Evolutionary conservation across 1,284 basidiomycete genomes (phyloP).

Genomic region (Ceratobasidium sp.): DNA sequence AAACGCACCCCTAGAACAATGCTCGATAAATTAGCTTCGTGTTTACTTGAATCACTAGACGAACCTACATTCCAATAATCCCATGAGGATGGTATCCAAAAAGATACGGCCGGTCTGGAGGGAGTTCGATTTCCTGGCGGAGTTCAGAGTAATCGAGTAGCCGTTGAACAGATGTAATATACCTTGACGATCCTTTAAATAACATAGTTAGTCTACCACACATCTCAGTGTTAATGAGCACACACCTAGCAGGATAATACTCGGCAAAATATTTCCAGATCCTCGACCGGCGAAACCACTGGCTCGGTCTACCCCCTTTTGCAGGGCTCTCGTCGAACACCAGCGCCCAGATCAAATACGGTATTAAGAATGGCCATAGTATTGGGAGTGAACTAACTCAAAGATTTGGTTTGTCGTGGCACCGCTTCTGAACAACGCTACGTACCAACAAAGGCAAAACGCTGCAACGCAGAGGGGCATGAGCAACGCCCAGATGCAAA

Average conservation of each 20-base stretch:
- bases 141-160: neutral
- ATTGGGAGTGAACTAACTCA: conserved; percentile 82
- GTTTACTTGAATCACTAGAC: neutral
- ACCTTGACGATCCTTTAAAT: conserved; percentile 70
- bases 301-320: conserved; percentile 63
- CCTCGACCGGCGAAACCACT: conserved; percentile 78
- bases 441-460: conserved; percentile 86
- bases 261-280: conserved; percentile 91
- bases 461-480: conserved; percentile 76
- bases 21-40: neutral
- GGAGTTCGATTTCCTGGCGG: conserved; percentile 83
- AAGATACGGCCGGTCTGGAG: conserved; percentile 90
- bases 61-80: conserved; percentile 89
- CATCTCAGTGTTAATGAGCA: conserved; percentile 52
- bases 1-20: conserved; percentile 81
- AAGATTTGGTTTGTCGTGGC: neutral
- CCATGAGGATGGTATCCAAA: conserved; percentile 99
- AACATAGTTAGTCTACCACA: neutral
- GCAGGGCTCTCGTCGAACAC: conserved; percentile 69
- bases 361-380: conserved; percentile 85
- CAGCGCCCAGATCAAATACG: conserved; percentile 87
- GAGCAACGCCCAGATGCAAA: conserved; percentile 87
- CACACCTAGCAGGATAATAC: conserved; percentile 92
- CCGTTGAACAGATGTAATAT: neutral
- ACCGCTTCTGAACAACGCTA: conserved; percentile 35